A percentile compares a stretch with the other conserved stretches of the same genome.
Evolutionary conservation across 2,329 filamentous ascomycete genomes (phyloP).

Genomic region (Dothistroma septosporum): DNA sequence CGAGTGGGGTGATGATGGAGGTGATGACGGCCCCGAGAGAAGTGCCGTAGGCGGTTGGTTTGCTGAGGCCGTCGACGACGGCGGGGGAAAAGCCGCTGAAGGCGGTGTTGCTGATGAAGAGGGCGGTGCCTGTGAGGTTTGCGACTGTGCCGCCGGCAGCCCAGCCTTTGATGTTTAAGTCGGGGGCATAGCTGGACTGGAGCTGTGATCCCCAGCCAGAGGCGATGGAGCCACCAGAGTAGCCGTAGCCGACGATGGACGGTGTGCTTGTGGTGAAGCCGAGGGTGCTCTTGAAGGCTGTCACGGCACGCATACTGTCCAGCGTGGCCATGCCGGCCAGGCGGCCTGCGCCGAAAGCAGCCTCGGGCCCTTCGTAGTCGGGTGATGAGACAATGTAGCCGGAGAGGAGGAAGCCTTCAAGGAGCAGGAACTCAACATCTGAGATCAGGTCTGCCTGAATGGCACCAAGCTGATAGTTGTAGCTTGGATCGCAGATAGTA

Average conservation of each 20-base stretch:
- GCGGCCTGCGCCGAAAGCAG: slow-evolving; percentile 33
- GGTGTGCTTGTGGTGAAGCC: slow-evolving; percentile 20
- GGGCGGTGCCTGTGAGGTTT: slow-evolving; percentile 33
- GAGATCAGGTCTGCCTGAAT: slow-evolving; percentile 25
- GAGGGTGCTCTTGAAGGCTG: slow-evolving; percentile 29
- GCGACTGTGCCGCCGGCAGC: slow-evolving; percentile 49
- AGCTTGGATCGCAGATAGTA: slow-evolving; percentile 40
- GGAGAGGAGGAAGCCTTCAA: slow-evolving; percentile 20
- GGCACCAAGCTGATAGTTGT: slow-evolving; percentile 29
- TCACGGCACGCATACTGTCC: slow-evolving; percentile 42
- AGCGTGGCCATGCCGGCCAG: slow-evolving; percentile 42
- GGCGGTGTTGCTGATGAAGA: slow-evolving; percentile 25
- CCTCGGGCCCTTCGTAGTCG: slow-evolving; percentile 41
- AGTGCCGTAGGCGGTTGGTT: slow-evolving; percentile 25
- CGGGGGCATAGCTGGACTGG: slow-evolving; percentile 51
- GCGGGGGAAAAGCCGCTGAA: slow-evolving; percentile 30
- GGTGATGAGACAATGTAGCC: slow-evolving; percentile 36
- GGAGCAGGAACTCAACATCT: slow-evolving; percentile 20
- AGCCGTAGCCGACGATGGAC: slow-evolving; percentile 49
- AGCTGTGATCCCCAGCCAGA: slow-evolving; percentile 51
- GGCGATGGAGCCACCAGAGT: slow-evolving; percentile 53
- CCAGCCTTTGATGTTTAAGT: slow-evolving; percentile 48
- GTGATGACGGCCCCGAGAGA: slow-evolving; percentile 19
- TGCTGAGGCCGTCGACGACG: slow-evolving; percentile 23
- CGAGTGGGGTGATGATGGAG: slow-evolving; percentile 23